Evolutionary conservation across 1,284 basidiomycete species (phyloP).

Genomic region (Agaricales sp.): DNA sequence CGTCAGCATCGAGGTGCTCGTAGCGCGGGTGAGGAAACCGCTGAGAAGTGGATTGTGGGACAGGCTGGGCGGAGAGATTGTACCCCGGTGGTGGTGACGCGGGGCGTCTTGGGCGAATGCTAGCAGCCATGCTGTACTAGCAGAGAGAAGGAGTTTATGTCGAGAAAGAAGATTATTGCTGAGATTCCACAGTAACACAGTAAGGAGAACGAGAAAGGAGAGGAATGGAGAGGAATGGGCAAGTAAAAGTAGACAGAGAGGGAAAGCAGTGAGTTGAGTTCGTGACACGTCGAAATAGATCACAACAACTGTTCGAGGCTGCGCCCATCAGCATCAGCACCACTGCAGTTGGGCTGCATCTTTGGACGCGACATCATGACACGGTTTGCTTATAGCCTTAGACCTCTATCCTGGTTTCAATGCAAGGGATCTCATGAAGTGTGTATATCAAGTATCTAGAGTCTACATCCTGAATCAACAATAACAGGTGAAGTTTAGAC

Average conservation of each 20-base stretch:
- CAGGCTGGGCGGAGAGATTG: constrained; percentile 19
- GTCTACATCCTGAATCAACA: too few species aligned
- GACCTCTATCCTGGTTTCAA: too few species aligned
- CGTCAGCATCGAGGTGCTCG: constrained; percentile 63
- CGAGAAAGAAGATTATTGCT: neutral
- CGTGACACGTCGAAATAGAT: constrained; percentile 1
- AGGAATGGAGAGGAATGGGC: neutral
- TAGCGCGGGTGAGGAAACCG: constrained; percentile 52
- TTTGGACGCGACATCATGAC: neutral
- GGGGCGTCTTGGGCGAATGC: constrained; percentile 50
- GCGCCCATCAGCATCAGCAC: neutral
- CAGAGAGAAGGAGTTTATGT: constrained; percentile 7
- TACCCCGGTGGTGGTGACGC: constrained; percentile 49
- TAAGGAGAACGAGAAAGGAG: constrained; percentile 2
- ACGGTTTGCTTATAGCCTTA: too few species aligned
- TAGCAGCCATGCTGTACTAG: constrained; percentile 32
- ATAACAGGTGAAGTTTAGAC: constrained; percentile 27
- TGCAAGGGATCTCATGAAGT: too few species aligned
- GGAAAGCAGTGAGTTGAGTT: neutral
- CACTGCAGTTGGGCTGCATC: too few species aligned
- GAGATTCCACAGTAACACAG: too few species aligned
- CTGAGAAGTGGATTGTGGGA: constrained; percentile 28
- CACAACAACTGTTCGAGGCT: neutral
- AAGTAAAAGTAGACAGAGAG: neutral
- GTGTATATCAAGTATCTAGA: too few species aligned